Base-by-base conservation (phyloP, 768 basidiomycete species). In the Neoboletus subvelutipes region DNA sequence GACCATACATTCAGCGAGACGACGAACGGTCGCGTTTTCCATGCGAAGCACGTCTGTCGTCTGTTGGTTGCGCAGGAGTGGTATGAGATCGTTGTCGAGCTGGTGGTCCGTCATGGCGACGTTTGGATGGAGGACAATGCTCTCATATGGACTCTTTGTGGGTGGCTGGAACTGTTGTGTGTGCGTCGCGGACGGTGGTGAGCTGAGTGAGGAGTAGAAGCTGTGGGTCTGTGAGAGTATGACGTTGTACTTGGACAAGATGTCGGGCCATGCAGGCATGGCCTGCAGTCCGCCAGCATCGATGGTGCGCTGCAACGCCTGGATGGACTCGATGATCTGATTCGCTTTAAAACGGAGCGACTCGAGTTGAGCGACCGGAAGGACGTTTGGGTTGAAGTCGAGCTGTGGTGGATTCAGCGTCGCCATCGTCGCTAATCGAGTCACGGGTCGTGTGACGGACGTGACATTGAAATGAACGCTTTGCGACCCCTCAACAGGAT, bases 181-280 rank as follows among this genome's bases (percentile, higher is more conserved):
- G 12, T 62, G 53, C 4, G 65, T 59, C 22, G 59, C 54, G 9
- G 61, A 76, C 58, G 47, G 76, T 71, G 54, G 77, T 71, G 65
- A 29, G 18, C 81, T 74, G 41, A 91, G 79, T 0, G 84, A 81
- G 50, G 78, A 83, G 43, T 86, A 87, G 63, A 94, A 85, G 62
- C 80, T 87, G 67, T 90, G 88, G 0, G 89, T 90, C 65, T 93
- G 92, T 0, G 89, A 90, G 54, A 93, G 80, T 28, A 94, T 79
- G 60, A 90, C 80, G 63, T 86, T 92, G 81, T 92, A 93, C 76
- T 92, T 92, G 15, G 87, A 85, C 52, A 93, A 78, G 53, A 94
- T 83, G 65, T 93, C 91, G 3, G 91, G 92, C 92, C 92, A 93
- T 9, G 88, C 73, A 3, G 87, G 85, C 84, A 92, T 90, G n/a